phyloP scores from a whole-genome alignment of 2,329 filamentous ascomycete genomes.

The Leptographium lundbergii region DNA sequence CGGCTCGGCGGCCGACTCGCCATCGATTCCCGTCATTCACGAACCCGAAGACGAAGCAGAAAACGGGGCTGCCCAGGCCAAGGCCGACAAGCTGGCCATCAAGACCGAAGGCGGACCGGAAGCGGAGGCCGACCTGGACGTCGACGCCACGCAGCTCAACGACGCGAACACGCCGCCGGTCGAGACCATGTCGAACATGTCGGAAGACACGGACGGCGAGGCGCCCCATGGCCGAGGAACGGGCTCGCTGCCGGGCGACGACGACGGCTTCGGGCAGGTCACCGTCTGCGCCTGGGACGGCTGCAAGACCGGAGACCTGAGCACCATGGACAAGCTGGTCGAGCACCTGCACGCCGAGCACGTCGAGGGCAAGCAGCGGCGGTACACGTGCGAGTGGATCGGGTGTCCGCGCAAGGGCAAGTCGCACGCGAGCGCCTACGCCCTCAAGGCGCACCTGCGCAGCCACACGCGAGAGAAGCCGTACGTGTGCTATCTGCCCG shows the following conservation, averaged over 20 bases:
- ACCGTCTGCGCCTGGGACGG: conserved; percentile 69
- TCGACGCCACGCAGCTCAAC: background rate
- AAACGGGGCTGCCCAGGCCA: background rate
- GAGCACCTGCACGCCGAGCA: conserved; percentile 85
- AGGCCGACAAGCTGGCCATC: background rate
- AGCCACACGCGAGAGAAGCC: conserved; percentile 97
- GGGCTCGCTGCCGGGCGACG: conserved; percentile 50
- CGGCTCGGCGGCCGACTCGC: conserved; percentile 32
- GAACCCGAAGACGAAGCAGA: conserved; percentile 3
- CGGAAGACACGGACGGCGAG: conserved; percentile 81
- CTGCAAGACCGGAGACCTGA: conserved; percentile 56
- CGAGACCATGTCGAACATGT: conserved; percentile 58
- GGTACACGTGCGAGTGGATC: conserved; percentile 96
- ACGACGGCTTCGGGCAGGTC: conserved; percentile 66
- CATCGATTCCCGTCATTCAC: conserved; percentile 23
- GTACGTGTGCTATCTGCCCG: conserved; percentile 90
- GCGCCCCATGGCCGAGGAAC: conserved; percentile 35
- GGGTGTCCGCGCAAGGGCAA: conserved; percentile 82
- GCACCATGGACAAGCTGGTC: conserved; percentile 71
- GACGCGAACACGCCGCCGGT: conserved; percentile 21
- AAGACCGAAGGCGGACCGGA: conserved; percentile 15
- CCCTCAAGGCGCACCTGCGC: conserved; percentile 91
- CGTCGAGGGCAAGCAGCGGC: conserved; percentile 86
- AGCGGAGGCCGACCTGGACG: background rate
- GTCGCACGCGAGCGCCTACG: conserved; percentile 89